Percentiles rank a stretch among this genome's conserved stretches.
Conservation (phyloP, 495 filamentous ascomycete genomes). For the Penicillium taxi region DNA sequence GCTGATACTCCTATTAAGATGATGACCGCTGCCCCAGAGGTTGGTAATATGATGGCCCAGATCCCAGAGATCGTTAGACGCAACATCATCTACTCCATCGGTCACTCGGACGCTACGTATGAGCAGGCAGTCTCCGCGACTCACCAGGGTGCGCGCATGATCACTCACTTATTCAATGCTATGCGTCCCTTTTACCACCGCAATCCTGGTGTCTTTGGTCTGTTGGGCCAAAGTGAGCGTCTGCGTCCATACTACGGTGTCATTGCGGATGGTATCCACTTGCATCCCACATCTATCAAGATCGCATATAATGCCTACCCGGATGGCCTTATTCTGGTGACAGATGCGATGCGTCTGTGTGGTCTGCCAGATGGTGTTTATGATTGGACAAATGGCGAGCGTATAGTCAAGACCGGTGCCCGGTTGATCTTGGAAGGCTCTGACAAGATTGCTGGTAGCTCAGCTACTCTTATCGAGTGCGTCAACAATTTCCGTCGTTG, state of each 20-base stretch:
- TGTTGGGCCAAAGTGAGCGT: slow-evolving; percentile 47
- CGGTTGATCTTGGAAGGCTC: slow-evolving; percentile 60
- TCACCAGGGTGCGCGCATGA: slow-evolving; percentile 65
- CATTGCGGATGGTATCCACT: slow-evolving; percentile 56
- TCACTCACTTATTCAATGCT: slow-evolving; percentile 86
- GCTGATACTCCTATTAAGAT: slow-evolving; percentile 48
- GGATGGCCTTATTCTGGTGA: slow-evolving; percentile 49
- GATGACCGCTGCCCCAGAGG: slow-evolving; percentile 76
- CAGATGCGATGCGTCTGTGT: slow-evolving; percentile 52
- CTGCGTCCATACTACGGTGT: slow-evolving; percentile 50
- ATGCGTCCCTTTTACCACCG: slow-evolving; percentile 82
- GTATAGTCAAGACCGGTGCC: slow-evolving; percentile 58
- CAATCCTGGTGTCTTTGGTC: slow-evolving; percentile 75
- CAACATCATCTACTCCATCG: slow-evolving; percentile 65
- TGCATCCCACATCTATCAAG: slow-evolving; percentile 52
- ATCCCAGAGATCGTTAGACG: slow-evolving; percentile 52
- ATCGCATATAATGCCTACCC: slow-evolving; percentile 53
- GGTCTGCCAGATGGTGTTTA: slow-evolving; percentile 72
- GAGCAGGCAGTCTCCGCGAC: slow-evolving; percentile 62
- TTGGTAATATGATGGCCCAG: slow-evolving; percentile 51
- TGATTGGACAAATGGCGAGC: slow-evolving; percentile 69
- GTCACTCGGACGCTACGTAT: slow-evolving; percentile 76
- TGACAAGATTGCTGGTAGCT: slow-evolving; percentile 64
- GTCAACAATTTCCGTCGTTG: slow-evolving; percentile 72
- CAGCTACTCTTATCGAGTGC: slow-evolving; percentile 67